Conservation (phyloP, 495 filamentous ascomycete species). For the Lepidopterella palustris region DNA sequence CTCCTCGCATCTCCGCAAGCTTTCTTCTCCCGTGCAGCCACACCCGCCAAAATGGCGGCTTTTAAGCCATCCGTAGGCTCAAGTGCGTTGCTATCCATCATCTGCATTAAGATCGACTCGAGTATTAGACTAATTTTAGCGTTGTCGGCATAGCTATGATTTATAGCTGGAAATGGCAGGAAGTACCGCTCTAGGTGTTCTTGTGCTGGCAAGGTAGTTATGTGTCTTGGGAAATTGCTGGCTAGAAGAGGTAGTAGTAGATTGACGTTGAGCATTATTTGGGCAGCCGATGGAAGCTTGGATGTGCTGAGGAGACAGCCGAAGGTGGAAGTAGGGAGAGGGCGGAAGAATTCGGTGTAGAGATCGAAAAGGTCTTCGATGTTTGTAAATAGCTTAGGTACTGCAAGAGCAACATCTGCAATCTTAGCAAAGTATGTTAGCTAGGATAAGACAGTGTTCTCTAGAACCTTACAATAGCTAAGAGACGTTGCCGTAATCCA, state of each 20-base stretch:
- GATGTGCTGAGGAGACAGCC: constrained; percentile 55
- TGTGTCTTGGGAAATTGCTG: constrained; percentile 43
- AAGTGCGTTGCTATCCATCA: constrained; percentile 34
- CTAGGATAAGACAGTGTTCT: constrained; percentile 62
- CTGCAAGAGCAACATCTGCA: constrained; percentile 41
- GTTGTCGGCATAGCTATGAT: constrained; percentile 59
- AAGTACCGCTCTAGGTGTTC: constrained; percentile 55
- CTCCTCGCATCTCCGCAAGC: constrained; percentile 44
- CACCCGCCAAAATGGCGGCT: constrained; percentile 54
- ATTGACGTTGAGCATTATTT: constrained; percentile 57
- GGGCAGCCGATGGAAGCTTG: constrained; percentile 44
- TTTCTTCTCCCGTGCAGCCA: constrained; percentile 52
- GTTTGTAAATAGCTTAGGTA: constrained; percentile 39
- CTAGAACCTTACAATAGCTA: constrained; percentile 43
- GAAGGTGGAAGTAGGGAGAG: constrained; percentile 64
- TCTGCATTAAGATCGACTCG: constrained; percentile 54
- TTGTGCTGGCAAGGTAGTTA: constrained; percentile 41
- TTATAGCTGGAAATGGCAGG: constrained; percentile 65
- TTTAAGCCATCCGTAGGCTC: constrained; percentile 44
- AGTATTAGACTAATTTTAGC: constrained; percentile 71
- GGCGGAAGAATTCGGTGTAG: constrained; percentile 58
- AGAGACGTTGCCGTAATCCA: constrained; percentile 36
- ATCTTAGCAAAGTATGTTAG: constrained; percentile 28
- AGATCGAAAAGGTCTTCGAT: constrained; percentile 58
- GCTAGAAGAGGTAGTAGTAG: constrained; percentile 60